phyloP scores from a whole-genome alignment of 306 rosid genomes.

The Begonia loranthoides region DNA sequence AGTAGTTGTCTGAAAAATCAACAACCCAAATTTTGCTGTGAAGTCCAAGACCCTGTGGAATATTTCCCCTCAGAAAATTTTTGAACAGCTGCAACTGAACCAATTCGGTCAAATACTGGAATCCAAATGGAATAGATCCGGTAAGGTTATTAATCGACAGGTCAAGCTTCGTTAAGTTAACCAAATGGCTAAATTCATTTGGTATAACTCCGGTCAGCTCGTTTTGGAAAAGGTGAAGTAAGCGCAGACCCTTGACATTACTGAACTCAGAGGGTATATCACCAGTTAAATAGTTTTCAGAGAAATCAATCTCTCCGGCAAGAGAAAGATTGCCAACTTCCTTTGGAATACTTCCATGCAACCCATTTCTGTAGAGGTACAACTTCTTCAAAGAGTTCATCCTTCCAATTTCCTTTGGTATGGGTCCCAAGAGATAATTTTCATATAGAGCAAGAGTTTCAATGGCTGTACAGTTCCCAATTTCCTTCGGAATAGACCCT shows the following conservation, averaged over 20 bases:
- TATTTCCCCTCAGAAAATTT: conserved; percentile 54
- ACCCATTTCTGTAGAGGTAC: conserved; percentile 58
- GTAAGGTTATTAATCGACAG: conserved; percentile 71
- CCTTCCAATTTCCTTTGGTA: conserved; percentile 71
- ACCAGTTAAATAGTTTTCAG: conserved; percentile 65
- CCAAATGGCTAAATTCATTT: conserved; percentile 44
- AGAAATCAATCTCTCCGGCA: conserved; percentile 58
- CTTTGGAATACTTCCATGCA: conserved; percentile 88
- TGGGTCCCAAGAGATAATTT: conserved; percentile 45
- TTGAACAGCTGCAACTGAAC: conserved; percentile 66
- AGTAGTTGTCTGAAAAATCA: conserved; percentile 61
- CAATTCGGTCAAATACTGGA: conserved; percentile 48
- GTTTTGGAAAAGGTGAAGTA: conserved; percentile 82
- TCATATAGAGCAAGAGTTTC: conserved; percentile 60
- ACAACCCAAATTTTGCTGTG: conserved; percentile 70
- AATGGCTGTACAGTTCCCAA: conserved; percentile 66
- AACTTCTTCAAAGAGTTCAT: conserved; percentile 43
- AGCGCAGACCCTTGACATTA: conserved; percentile 38
- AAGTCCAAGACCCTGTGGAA: conserved; percentile 66
- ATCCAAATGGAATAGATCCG: conserved; percentile 60
- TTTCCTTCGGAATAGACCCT: conserved; percentile 71
- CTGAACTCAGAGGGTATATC: conserved; percentile 65
- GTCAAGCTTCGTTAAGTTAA: conserved; percentile 56
- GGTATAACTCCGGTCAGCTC: conserved; percentile 82
- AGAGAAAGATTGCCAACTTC: conserved; percentile 73